phyloP scores from a whole-genome alignment of 306 rosid species.

The Pachyrhizus erosus region DNA sequence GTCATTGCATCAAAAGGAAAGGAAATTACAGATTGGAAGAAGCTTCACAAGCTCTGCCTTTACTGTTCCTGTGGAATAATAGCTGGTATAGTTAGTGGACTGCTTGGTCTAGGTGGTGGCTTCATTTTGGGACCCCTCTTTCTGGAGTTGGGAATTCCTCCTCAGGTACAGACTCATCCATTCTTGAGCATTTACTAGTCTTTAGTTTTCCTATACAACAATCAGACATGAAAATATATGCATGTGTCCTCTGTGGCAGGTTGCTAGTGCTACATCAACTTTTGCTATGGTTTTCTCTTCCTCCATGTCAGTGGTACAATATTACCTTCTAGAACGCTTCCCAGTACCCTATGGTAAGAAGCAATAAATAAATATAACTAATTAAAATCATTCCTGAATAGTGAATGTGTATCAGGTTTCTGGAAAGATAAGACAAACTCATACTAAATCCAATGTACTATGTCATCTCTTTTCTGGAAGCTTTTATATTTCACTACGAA shows the following conservation, averaged over 20 bases:
- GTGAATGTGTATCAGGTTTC: not conserved
- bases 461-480: not conserved
- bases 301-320: conserved; percentile 88
- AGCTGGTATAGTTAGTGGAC: conserved; percentile 84
- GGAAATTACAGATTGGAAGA: conserved; percentile 80
- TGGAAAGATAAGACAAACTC: not conserved
- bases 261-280: conserved; percentile 88
- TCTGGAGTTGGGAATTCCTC: conserved; percentile 85
- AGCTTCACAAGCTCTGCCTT: conserved; percentile 64
- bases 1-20: conserved; percentile 84
- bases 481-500: not conserved
- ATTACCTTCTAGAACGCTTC: conserved; percentile 74
- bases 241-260: conserved; percentile 49
- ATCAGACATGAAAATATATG: not conserved
- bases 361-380: not conserved
- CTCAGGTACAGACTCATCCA: conserved; percentile 60
- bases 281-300: conserved; percentile 83
- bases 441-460: not conserved
- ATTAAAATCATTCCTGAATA: not conserved
- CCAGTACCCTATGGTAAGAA: conserved; percentile 78
- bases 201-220: not conserved
- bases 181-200: conserved; percentile 14
- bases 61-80: conserved; percentile 76
- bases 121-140: conserved; percentile 86
- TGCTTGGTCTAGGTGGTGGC: conserved; percentile 87